phyloP scores from a whole-genome alignment of 202 grass and related monocot genomes.

The Elaeis oleifera region DNA sequence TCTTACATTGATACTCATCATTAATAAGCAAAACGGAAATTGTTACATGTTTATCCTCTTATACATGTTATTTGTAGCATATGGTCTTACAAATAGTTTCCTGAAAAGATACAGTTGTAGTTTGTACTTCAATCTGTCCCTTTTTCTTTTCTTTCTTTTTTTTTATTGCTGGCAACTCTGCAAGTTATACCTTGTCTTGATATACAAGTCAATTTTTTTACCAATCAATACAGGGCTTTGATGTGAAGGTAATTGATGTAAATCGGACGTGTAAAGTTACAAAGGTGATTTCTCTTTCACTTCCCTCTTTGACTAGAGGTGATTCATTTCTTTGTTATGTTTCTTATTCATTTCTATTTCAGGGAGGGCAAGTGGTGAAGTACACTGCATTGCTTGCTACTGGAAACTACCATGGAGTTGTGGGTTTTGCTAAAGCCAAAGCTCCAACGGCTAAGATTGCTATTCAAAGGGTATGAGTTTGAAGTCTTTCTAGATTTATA shows the following conservation, averaged over 20 bases:
- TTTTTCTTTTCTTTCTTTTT: too few species aligned
- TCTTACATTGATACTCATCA: too few species aligned
- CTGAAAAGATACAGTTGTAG: too few species aligned
- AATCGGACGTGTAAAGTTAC: conserved; percentile 94
- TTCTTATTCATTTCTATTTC: conserved; percentile 3
- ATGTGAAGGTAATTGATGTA: conserved; percentile 86
- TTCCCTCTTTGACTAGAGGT: background rate
- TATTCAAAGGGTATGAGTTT: conserved; percentile 70
- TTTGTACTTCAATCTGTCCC: too few species aligned
- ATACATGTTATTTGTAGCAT: too few species aligned
- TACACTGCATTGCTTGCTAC: conserved; percentile 78
- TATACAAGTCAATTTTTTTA: conserved; percentile 6
- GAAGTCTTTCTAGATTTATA: background rate
- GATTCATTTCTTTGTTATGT: background rate
- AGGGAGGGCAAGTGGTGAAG: conserved; percentile 94
- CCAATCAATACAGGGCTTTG: conserved; percentile 62
- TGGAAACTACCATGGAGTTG: conserved; percentile 94
- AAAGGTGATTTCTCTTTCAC: conserved; percentile 42
- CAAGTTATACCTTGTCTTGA: too few species aligned
- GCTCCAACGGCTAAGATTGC: conserved; percentile 78
- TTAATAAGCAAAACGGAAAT: too few species aligned
- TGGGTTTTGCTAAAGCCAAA: conserved; percentile 88
- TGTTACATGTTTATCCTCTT: too few species aligned
- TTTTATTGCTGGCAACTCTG: too few species aligned
- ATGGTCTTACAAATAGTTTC: too few species aligned